A percentile compares a stretch with the other conserved stretches of the same genome.
phyloP scores from a whole-genome alignment of 257 asterid species.

The Solanum bukasovii region DNA sequence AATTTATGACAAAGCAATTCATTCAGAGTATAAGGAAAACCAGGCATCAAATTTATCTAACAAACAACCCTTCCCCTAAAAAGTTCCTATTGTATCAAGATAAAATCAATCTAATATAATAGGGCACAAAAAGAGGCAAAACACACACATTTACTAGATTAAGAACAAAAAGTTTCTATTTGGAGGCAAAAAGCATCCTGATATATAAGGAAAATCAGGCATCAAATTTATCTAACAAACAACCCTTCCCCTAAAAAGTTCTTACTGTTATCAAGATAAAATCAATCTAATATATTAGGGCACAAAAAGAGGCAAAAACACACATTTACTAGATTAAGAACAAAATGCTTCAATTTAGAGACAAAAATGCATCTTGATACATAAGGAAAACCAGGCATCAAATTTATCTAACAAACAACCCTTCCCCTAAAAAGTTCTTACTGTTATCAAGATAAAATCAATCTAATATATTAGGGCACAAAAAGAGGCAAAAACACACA shows the following conservation, averaged over 20 bases:
- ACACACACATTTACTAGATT: not conserved
- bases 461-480: not conserved
- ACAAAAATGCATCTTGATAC: not conserved
- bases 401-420: not conserved
- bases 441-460: not conserved
- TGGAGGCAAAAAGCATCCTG: too few relatives aligned
- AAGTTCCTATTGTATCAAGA: too few relatives aligned
- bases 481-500: not conserved
- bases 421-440: not conserved
- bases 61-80: not conserved
- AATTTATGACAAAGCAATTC: not conserved
- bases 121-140: not conserved
- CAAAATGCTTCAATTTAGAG: not conserved
- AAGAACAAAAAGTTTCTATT: too few relatives aligned
- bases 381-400: not conserved
- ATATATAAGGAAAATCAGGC: not conserved
- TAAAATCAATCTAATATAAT: not conserved
- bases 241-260: not conserved
- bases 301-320: not conserved
- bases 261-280: not conserved
- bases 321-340: not conserved
- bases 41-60: too few relatives aligned
- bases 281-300: not conserved
- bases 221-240: not conserved
- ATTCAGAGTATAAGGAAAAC: not conserved